Conservation (phyloP, 139 green algal genomes). For the Chlamydomonas sphaeroides region DNA sequence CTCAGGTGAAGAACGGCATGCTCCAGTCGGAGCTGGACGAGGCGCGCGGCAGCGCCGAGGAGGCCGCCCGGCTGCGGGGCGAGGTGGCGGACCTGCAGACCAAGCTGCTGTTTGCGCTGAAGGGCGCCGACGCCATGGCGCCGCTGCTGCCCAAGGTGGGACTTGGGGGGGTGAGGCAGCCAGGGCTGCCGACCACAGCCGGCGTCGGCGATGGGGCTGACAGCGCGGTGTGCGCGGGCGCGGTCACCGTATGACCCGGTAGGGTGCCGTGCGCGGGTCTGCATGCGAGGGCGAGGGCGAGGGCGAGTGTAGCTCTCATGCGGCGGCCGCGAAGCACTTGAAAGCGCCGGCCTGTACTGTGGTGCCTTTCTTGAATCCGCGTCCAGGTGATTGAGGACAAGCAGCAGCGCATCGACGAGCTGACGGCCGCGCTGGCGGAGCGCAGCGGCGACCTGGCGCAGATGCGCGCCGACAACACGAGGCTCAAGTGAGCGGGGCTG, state of each 20-base stretch:
- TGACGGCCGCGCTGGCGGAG: conserved; percentile 14
- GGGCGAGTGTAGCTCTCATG: no score
- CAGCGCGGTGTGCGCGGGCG: no score
- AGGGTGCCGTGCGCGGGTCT: no score
- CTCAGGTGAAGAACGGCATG: conserved; percentile 43
- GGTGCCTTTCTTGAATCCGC: no score
- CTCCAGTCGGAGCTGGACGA: conserved; percentile 46
- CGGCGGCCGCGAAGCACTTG: no score
- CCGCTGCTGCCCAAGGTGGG: conserved; percentile 31
- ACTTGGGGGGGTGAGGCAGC: no score
- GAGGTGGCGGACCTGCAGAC: conserved; percentile 9
- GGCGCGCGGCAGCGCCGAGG: conserved; percentile 5
- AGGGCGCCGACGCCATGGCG: conserved; percentile 15
- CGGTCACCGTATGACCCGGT: no score
- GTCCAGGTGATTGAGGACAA: background rate
- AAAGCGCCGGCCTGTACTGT: no score
- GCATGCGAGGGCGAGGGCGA: no score
- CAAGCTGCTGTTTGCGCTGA: conserved; percentile 37
- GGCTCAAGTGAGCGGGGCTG: conserved; percentile 18
- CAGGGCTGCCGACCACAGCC: no score
- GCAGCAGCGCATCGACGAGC: conserved; percentile 27
- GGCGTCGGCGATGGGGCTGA: no score
- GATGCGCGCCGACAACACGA: conserved; percentile 23
- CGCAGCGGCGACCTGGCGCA: background rate
- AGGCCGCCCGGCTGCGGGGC: conserved; percentile 23